phyloP scores from a whole-genome alignment of 352 stramenopile species.

The Elongisporangium undulatum region DNA sequence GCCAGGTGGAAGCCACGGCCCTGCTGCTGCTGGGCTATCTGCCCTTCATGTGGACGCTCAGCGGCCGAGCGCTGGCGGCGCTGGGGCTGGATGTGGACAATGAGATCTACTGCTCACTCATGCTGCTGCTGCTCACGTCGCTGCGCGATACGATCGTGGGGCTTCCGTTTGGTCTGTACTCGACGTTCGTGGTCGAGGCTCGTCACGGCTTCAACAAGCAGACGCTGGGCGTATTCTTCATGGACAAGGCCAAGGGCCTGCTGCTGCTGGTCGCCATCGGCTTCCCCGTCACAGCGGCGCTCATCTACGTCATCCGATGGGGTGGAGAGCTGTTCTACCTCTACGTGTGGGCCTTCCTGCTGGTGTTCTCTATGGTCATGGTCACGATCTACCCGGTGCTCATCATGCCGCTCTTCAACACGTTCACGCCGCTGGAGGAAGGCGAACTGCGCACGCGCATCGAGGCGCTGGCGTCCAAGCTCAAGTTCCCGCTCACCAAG shows the following conservation, averaged over 20 bases:
- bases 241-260: constrained; percentile 94
- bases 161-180: constrained; percentile 86
- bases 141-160: constrained; percentile 51
- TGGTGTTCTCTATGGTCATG: constrained; percentile 93
- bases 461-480: constrained; percentile 85
- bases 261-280: constrained; percentile 82
- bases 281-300: constrained; percentile 49
- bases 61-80: constrained; percentile 44
- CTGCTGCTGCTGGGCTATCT: constrained; percentile 92
- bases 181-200: constrained; percentile 95
- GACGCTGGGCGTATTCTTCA: constrained; percentile 91
- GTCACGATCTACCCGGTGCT: constrained; percentile 94
- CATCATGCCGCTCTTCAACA: constrained; percentile 99
- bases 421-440: constrained; percentile 85
- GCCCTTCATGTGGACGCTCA: constrained; percentile 92
- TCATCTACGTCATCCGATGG: constrained; percentile 76
- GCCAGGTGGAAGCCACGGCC: constrained; percentile 71
- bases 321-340: constrained; percentile 72
- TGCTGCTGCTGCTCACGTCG: constrained; percentile 64
- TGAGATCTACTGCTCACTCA: constrained; percentile 82
- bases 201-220: constrained; percentile 98
- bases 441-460: constrained; percentile 91
- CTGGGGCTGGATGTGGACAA: constrained; percentile 57
- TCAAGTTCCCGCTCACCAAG: constrained; percentile 96
- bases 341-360: constrained; percentile 96